Percentiles rank a stretch among this genome's conserved stretches.
Conservation (phyloP, 495 filamentous ascomycete genomes). For the Opeltia flavorubescens region DNA sequence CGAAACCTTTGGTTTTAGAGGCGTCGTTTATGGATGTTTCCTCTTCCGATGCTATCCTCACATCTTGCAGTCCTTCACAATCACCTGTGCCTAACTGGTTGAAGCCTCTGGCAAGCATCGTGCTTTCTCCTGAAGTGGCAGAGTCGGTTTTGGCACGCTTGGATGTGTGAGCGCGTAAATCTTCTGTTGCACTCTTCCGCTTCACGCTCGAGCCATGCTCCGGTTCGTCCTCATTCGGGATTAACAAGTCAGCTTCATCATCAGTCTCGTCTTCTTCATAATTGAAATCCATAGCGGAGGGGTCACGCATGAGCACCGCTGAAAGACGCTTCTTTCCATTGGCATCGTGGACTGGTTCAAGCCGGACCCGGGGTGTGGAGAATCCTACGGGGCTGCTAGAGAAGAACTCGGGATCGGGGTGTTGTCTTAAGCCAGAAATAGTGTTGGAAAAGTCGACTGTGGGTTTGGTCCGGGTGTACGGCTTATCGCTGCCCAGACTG, state of each 20-base stretch:
- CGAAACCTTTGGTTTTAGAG: neutral
- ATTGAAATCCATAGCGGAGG: conserved; percentile 5
- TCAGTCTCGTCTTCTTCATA: conserved; percentile 10
- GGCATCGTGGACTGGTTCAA: conserved; percentile 12
- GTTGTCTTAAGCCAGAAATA: conserved; percentile 12
- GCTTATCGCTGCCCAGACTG: neutral
- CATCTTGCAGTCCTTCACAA: neutral
- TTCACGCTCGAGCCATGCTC: conserved; percentile 9
- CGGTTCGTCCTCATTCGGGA: neutral
- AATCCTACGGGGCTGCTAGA: conserved; percentile 20
- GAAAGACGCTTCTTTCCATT: conserved; percentile 4
- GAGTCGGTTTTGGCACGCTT: conserved; percentile 11
- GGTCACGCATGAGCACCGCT: conserved; percentile 4
- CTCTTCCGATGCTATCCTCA: neutral
- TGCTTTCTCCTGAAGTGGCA: neutral
- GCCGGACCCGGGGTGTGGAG: conserved; percentile 20
- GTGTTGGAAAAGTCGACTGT: conserved; percentile 6
- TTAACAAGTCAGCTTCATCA: neutral
- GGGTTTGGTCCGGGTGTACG: neutral
- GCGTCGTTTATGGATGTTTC: neutral
- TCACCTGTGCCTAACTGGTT: conserved; percentile 6
- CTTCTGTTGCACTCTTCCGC: conserved; percentile 8
- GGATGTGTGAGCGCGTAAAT: conserved; percentile 1
- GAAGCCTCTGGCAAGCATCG: conserved; percentile 3
- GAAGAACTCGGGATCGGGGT: conserved; percentile 14